Evolutionary conservation across 306 rosid genomes (phyloP).

Genomic region (Quillaja saponaria): DNA sequence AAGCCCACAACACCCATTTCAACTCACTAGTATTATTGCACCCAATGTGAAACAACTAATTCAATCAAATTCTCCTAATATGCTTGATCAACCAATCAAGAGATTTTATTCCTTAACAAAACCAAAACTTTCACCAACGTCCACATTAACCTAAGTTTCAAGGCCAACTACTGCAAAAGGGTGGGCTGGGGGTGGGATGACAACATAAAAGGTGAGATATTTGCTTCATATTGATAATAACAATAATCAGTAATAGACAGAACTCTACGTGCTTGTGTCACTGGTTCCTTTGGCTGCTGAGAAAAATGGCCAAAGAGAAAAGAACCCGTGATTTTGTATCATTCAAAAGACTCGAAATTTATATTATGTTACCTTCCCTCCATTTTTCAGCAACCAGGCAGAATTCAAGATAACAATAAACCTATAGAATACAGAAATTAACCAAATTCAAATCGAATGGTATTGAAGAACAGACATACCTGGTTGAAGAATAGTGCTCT

Average conservation of each 20-base stretch:
- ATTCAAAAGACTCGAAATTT: conserved; percentile 21
- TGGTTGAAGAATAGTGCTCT: conserved; percentile 22
- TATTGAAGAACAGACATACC: conserved; percentile 33
- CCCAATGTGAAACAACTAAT: background rate
- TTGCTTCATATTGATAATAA: background rate
- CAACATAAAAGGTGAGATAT: conserved; percentile 24
- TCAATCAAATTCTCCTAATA: conserved; percentile 27
- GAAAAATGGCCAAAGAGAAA: background rate
- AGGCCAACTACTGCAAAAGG: conserved; percentile 28
- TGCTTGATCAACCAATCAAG: conserved; percentile 24
- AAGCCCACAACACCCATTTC: conserved; percentile 89
- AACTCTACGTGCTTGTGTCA: conserved; percentile 3
- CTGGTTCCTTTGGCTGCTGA: conserved; percentile 7
- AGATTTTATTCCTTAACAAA: conserved; percentile 2
- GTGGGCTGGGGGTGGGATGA: background rate
- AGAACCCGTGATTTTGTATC: background rate
- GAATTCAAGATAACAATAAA: conserved; percentile 16
- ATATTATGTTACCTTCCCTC: background rate
- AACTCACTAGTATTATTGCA: too few relatives aligned
- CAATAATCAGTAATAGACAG: background rate
- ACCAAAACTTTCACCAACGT: conserved; percentile 21
- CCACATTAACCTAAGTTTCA: conserved; percentile 32
- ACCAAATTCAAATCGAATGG: conserved; percentile 8
- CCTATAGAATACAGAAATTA: conserved; percentile 1
- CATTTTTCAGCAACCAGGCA: conserved; percentile 5